A percentile compares a stretch with the other conserved stretches of the same genome.
Evolutionary conservation across 192 early-diverging fungal species (phyloP).

Genomic region (Gorgonomyces haynaldii): DNA sequence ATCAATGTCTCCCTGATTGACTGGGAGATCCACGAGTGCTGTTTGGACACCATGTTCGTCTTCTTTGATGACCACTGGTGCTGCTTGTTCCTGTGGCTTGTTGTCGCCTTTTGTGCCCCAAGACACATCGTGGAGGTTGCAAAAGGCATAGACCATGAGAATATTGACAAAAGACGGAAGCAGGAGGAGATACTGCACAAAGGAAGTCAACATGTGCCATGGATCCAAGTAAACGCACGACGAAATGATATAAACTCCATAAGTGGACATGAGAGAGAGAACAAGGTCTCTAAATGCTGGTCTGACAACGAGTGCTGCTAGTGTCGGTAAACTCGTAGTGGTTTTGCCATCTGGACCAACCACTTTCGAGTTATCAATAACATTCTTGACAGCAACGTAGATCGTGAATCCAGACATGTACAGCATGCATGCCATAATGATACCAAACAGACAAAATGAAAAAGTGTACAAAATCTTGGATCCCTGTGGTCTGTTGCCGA

Average conservation of each 20-base stretch:
- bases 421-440: constrained; percentile 31
- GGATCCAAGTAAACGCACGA: constrained; percentile 34
- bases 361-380: constrained; percentile 14
- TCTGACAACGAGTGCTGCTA: background rate
- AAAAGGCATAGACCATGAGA: constrained; percentile 46
- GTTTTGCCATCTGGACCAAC: constrained; percentile 1
- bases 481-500: constrained; percentile 44
- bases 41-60: constrained; percentile 8
- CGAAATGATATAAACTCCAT: constrained; percentile 38
- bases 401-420: constrained; percentile 18
- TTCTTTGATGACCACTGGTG: constrained; percentile 8
- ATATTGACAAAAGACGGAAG: constrained; percentile 37
- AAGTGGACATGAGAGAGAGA: constrained; percentile 30
- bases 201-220: constrained; percentile 39
- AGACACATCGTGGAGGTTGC: constrained; percentile 26
- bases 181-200: constrained; percentile 34
- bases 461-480: constrained; percentile 25
- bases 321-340: constrained; percentile 1
- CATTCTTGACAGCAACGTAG: constrained; percentile 22
- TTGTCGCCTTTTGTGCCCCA: constrained; percentile 50
- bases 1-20: constrained; percentile 33
- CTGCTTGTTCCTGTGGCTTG: background rate
- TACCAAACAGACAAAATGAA: constrained; percentile 29
- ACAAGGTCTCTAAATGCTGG: constrained; percentile 24
- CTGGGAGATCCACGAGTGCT: constrained; percentile 28